A percentile compares a stretch with the other conserved stretches of the same genome.
Evolutionary conservation across 2,329 filamentous ascomycete species (phyloP).

Genomic region (Arachnopeziza araneosa): DNA sequence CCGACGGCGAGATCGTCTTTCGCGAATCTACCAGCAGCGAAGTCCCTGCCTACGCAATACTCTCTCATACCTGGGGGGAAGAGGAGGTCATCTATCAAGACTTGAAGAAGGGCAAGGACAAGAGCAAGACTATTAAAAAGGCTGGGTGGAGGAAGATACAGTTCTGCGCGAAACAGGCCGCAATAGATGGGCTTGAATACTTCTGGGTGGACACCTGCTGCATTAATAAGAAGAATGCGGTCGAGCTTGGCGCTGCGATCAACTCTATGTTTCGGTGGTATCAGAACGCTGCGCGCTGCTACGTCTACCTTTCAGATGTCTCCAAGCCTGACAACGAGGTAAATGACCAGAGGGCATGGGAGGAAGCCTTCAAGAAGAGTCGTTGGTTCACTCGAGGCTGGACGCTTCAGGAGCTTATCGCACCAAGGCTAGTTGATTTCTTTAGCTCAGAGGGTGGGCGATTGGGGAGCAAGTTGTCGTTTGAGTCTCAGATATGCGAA

Average conservation of each 20-base stretch:
- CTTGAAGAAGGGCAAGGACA: constrained; percentile 6
- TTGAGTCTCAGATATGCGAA: constrained; percentile 15
- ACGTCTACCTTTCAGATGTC: constrained; percentile 9
- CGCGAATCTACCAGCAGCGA: constrained; percentile 15
- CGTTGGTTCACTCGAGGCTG: constrained; percentile 7
- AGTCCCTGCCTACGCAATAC: constrained; percentile 19
- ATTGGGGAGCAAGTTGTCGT: constrained; percentile 14
- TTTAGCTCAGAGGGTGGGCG: constrained; percentile 12
- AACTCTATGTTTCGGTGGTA: constrained; percentile 10
- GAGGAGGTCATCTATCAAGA: constrained; percentile 15
- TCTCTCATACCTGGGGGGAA: constrained; percentile 18
- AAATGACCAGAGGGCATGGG: no score
- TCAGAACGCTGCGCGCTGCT: constrained; percentile 5
- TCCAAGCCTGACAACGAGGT: no score
- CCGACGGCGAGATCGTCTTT: constrained; percentile 22
- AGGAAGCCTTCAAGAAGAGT: neutral
- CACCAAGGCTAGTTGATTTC: constrained; percentile 6
- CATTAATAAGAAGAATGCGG: neutral
- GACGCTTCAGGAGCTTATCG: constrained; percentile 18
- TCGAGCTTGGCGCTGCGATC: no score
- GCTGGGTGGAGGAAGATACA: constrained; percentile 16
- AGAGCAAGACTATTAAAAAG: constrained; percentile 14
- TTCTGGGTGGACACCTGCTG: constrained; percentile 19
- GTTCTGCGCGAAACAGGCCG: constrained; percentile 16
- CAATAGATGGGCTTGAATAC: constrained; percentile 14